Percentiles rank a stretch among this genome's conserved stretches.
Conservation (phyloP, 257 asterid species). For the Hygrophila difformis region DNA sequence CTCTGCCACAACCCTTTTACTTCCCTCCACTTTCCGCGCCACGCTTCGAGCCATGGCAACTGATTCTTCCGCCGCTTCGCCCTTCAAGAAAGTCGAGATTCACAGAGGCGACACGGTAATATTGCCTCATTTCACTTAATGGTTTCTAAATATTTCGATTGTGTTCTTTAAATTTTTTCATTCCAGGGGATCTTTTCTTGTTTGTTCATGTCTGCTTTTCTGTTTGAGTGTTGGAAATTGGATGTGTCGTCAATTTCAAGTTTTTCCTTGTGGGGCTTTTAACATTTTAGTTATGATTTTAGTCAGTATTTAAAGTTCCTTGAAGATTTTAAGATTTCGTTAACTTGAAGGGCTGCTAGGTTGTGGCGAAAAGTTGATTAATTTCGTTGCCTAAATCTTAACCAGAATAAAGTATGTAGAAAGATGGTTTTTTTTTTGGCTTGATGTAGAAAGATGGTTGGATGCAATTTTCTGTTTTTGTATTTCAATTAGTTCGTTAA, state of each 20-base stretch:
- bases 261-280: neutral
- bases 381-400: constrained; percentile 1
- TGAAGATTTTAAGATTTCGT: neutral
- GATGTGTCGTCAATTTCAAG: neutral
- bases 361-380: neutral
- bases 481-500: neutral
- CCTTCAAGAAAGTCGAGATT: constrained; percentile 77
- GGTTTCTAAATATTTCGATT: neutral
- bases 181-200: too few relatives aligned
- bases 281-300: neutral
- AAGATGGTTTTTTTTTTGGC: neutral
- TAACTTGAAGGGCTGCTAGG: neutral
- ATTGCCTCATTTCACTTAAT: neutral
- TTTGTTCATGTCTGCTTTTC: neutral
- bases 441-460: too few relatives aligned
- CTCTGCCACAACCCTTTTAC: too few relatives aligned
- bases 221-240: neutral
- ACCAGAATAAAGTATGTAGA: neutral
- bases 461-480: neutral
- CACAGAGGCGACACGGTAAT: constrained; percentile 66
- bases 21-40: too few relatives aligned
- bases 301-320: neutral
- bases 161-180: neutral
- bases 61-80: constrained; percentile 42
- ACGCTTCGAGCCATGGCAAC: too few relatives aligned